Evolutionary conservation across 495 filamentous ascomycete genomes (phyloP), one percentile per base, ranked within the genome.

Genomic region (Penicillium taxi): DNA sequence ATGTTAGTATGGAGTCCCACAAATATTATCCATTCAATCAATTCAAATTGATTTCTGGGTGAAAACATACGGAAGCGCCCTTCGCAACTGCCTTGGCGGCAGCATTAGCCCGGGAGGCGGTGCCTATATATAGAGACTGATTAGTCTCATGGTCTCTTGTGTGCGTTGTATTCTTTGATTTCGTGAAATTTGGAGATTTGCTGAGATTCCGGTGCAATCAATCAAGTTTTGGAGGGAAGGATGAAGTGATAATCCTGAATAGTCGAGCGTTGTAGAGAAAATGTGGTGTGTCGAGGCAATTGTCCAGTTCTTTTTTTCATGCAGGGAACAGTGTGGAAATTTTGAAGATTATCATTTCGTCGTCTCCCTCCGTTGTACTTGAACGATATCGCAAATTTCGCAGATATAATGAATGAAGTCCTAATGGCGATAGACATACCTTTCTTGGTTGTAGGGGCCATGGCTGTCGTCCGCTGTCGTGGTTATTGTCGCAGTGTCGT

Each of bases 1-100:
- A 15, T 32, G 29, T 46, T 46, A 41, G 37, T 32, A 35, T 31
- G 35, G 25, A 28, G 37, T 14, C 37, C 33, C 32, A 24, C 32
- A 42, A 37, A n/a, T 28, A 9, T 22, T 35, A 26, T 32, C 3
- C 12, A n/a, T 2, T n/a, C 12, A 32, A 32, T 17, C 9, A 15
- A 7, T 37, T 27, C 25, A 11, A n/a, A n/a, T n/a, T n/a, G n/a
- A n/a, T n/a, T n/a, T n/a, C n/a, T n/a, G n/a, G n/a, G n/a, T n/a
- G 27, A 30, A 36, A 51, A 61, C 58, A 45, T 61, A 60, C 51
- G 72, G 79, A 77, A 81, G 87, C 82, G 63, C 88, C 87, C 68
- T 80, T 80, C 51, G 94, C 78, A 55, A 89, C 83, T 61, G 91
- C 83, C 75, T 96, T 94, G 57, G 93, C 83, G 55, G 91, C 91